Percentiles rank a stretch among this genome's conserved stretches.
Evolutionary conservation across 2,329 filamentous ascomycete genomes (phyloP).

Genomic region (Paramyrothecium roridum): DNA sequence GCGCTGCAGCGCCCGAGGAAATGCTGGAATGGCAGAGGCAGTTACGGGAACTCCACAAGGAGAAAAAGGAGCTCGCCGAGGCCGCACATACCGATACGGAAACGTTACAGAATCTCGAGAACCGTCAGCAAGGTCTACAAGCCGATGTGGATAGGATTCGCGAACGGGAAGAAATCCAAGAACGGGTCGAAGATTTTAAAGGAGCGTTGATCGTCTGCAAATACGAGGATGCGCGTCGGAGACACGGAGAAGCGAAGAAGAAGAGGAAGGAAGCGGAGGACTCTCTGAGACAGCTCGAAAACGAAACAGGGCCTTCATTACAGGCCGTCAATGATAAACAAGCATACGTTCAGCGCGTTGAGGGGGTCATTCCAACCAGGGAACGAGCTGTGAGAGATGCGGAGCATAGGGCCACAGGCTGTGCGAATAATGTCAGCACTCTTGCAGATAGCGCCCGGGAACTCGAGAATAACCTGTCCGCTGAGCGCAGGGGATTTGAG

Average conservation of each 20-base stretch:
- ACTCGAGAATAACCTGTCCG: slow-evolving; percentile 40
- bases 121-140: slow-evolving; percentile 69
- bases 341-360: slow-evolving; percentile 58
- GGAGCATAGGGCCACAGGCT: slow-evolving; percentile 47
- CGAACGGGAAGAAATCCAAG: slow-evolving; percentile 68
- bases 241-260: slow-evolving; percentile 49
- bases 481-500: slow-evolving; percentile 46
- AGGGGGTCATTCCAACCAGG: slow-evolving; percentile 52
- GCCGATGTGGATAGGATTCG: slow-evolving; percentile 80
- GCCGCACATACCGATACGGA: slow-evolving; percentile 59
- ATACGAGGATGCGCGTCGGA: slow-evolving; percentile 54
- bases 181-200: slow-evolving; percentile 62
- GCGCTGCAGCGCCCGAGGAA: slow-evolving; percentile 78
- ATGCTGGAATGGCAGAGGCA: slow-evolving; percentile 77
- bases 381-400: slow-evolving; percentile 49
- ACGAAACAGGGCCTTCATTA: slow-evolving; percentile 62
- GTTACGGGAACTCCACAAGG: slow-evolving; percentile 67
- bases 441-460: slow-evolving; percentile 38
- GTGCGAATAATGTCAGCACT: slow-evolving; percentile 33
- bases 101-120: slow-evolving; percentile 64
- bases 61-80: slow-evolving; percentile 61
- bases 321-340: slow-evolving; percentile 68
- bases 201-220: slow-evolving; percentile 62
- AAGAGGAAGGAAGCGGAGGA: slow-evolving; percentile 50
- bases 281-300: slow-evolving; percentile 58